Evolutionary conservation across 805 yeast species (phyloP).

Genomic region (Lachancea quebecensis): DNA sequence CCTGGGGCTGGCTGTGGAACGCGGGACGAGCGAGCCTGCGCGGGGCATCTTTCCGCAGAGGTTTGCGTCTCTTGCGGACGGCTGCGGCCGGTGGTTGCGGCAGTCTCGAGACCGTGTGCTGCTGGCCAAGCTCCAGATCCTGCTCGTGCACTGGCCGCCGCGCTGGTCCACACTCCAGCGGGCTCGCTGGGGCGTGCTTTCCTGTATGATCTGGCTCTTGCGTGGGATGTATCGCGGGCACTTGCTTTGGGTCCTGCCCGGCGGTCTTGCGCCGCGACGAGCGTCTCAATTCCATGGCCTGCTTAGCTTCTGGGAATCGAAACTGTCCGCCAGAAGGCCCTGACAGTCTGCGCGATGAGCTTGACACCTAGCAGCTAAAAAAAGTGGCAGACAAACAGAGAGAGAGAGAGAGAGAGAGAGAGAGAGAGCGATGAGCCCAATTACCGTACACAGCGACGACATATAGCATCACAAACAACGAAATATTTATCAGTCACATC

Average conservation of each 20-base stretch:
- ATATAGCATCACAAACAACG: neutral
- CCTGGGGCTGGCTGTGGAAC: neutral
- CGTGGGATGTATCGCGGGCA: too few species aligned
- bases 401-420: too few species aligned
- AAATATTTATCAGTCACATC: too few species aligned
- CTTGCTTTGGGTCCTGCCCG: neutral
- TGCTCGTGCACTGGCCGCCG: too few species aligned
- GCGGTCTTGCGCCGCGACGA: constrained; percentile 3
- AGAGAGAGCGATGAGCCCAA: too few species aligned
- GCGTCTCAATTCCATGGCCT: constrained; percentile 7
- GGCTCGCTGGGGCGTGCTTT: too few species aligned
- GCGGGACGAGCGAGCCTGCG: neutral
- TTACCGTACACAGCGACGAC: neutral
- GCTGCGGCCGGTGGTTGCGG: neutral
- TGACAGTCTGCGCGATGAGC: neutral
- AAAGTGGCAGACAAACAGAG: neutral
- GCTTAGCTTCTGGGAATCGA: too few species aligned
- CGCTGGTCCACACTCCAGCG: too few species aligned
- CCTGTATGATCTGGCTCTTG: neutral
- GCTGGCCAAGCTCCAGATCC: too few species aligned
- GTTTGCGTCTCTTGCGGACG: neutral
- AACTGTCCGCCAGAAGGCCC: too few species aligned
- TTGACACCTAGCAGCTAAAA: neutral
- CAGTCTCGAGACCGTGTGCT: too few species aligned
- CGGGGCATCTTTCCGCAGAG: neutral